Conservation (phyloP, 2,329 filamentous ascomycete genomes). For the Colletotrichum tamarilloi region DNA sequence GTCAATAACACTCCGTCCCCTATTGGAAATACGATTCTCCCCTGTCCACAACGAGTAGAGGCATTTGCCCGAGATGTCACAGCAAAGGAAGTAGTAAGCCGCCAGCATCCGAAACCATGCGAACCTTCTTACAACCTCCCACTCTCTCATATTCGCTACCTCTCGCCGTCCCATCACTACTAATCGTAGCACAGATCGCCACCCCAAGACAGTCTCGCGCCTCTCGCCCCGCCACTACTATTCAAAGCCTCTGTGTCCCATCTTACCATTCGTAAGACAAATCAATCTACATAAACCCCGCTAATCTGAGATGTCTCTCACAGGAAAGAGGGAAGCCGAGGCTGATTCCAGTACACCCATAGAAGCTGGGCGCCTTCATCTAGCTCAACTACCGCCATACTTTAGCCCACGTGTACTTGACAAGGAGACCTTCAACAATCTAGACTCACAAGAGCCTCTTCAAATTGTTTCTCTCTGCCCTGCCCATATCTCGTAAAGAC, state of each 20-base stretch:
- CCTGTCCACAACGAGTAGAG: neutral
- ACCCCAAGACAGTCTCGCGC: neutral
- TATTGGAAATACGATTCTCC: neutral
- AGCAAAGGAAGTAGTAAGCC: neutral
- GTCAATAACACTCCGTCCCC: neutral
- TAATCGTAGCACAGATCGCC: no score
- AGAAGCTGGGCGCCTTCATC: neutral
- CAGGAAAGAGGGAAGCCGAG: no score
- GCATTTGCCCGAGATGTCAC: neutral
- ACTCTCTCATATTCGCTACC: no score
- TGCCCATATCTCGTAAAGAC: neutral
- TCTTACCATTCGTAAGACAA: neutral
- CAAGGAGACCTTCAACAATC: neutral
- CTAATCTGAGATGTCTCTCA: neutral
- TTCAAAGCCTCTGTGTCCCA: neutral
- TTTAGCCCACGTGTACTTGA: neutral
- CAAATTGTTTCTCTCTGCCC: neutral
- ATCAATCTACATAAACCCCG: neutral
- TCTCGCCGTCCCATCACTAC: neutral
- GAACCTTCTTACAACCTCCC: neutral
- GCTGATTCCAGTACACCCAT: neutral
- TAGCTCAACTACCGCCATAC: neutral
- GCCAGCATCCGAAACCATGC: neutral
- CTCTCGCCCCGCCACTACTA: neutral
- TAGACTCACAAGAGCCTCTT: neutral